Percentiles rank a stretch among this genome's conserved stretches.
Evolutionary conservation across 805 yeast species (phyloP).

Genomic region (Ogataea parapolymorpha): DNA sequence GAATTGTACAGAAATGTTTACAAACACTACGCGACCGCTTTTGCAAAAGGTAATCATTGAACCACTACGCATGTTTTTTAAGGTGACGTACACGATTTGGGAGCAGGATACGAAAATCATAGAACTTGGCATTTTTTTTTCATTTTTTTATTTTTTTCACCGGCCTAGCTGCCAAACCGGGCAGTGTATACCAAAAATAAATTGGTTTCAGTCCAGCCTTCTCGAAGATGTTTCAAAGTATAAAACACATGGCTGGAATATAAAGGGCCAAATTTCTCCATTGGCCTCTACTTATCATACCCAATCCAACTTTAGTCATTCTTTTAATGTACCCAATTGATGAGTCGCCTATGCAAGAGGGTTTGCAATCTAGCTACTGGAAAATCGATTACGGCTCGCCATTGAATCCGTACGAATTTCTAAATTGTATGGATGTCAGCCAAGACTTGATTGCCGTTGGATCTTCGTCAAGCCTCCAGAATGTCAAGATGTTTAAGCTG

Average conservation of each 20-base stretch:
- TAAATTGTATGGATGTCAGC: conserved; percentile 42
- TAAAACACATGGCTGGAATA: neutral
- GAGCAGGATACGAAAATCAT: no score
- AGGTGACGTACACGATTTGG: no score
- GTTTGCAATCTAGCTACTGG: conserved; percentile 35
- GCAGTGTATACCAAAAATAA: conserved; percentile 7
- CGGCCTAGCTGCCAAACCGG: neutral
- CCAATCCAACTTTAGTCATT: conserved; percentile 10
- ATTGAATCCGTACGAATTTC: conserved; percentile 13
- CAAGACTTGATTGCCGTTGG: conserved; percentile 46
- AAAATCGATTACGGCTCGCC: conserved; percentile 22
- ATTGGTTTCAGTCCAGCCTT: conserved; percentile 9
- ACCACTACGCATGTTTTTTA: no score
- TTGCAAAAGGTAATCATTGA: no score
- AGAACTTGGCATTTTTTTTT: neutral
- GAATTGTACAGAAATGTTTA: no score
- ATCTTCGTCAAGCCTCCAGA: conserved; percentile 42
- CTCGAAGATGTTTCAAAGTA: conserved; percentile 2
- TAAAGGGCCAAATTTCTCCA: neutral
- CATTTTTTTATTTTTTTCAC: no score
- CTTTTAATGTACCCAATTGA: conserved; percentile 6
- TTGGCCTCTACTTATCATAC: neutral
- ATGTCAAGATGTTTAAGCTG: conserved; percentile 50
- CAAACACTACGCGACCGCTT: no score
- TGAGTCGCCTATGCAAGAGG: conserved; percentile 15